A percentile compares a stretch with the other conserved stretches of the same genome.
These are phyloP conservation scores for Hypoxylon sp. DNA, from an alignment of 2,329 filamentous ascomycete species.

Conservation along the genomic window DNA sequence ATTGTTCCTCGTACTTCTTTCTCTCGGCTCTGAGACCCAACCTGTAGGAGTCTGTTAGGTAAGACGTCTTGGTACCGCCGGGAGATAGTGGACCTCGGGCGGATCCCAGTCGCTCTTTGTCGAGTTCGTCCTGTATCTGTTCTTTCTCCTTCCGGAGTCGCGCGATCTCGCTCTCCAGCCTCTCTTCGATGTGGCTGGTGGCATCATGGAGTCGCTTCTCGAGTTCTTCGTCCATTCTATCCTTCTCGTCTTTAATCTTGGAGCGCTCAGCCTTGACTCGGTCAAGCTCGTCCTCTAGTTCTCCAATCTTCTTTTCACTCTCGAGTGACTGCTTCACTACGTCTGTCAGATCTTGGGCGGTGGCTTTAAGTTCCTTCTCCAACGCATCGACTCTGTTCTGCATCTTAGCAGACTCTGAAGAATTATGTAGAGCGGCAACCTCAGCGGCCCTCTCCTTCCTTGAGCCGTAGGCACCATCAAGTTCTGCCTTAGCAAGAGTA, in stretches of 20 bases:
- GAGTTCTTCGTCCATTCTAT: constrained; percentile 48
- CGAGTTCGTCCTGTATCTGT: constrained; percentile 54
- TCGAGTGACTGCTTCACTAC: constrained; percentile 55
- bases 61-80: constrained; percentile 51
- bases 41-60: constrained; percentile 55
- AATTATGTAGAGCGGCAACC: constrained; percentile 67
- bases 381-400: constrained; percentile 64
- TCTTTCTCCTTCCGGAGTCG: constrained; percentile 54
- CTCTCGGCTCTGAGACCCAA: constrained; percentile 53
- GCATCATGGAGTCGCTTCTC: constrained; percentile 50
- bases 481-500: constrained; percentile 72
- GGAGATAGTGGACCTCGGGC: constrained; percentile 50
- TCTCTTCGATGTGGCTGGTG: constrained; percentile 47
- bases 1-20: constrained; percentile 56
- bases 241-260: constrained; percentile 48
- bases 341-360: constrained; percentile 53
- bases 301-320: constrained; percentile 55
- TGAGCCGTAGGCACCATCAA: constrained; percentile 73
- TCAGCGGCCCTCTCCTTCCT: constrained; percentile 72
- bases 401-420: constrained; percentile 55
- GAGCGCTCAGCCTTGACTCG: constrained; percentile 50
- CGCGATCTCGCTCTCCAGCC: constrained; percentile 48
- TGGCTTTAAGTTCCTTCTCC: constrained; percentile 77
- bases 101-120: constrained; percentile 52
- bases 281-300: constrained; percentile 54